Evolutionary conservation across 108 stramenopile genomes (phyloP), one percentile per base, ranked within the genome.

Genomic region (Schizochytrium sp.): DNA sequence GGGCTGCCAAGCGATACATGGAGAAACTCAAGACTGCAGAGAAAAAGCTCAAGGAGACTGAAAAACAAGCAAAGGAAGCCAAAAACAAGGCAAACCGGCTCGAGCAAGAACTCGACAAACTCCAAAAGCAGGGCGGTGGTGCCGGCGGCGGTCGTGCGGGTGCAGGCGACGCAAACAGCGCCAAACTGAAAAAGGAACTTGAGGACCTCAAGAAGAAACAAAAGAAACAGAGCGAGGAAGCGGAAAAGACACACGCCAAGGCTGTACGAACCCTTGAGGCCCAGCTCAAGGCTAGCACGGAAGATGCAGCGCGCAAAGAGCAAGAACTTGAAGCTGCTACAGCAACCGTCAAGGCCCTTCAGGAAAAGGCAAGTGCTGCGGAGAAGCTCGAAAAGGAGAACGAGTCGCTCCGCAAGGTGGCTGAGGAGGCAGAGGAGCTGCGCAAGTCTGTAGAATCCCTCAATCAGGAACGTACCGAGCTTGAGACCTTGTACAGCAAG

Each of bases 361-460:
- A 72, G 58, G 60, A 58, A 45, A 21, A 83, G 18, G 48, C 48
- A 63, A 87, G 44, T 4, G 87, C 18, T 53, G 58, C 91, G 55
- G 91, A 51, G 51, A 14, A 5, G 18, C 45, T 94, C 87, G 89
- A 91, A 57, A 89, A 92, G 63, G 93, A 95, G 57, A 34, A 93
- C 16, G 92, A 90, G 59, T 53, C 21, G 25, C 87, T 93, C 5
- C 60, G 91, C 41, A 43, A 5, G 18, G 48, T 88, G 60, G 87
- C 89, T 5, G 44, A 48, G 55, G 72, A 87, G 4, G 91, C 90
- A 5, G 60, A 90, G 25, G 60, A 60, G 5, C 90, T 94, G 58
- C 60, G 94, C 34, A 57, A 23, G 10, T 76, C n/a, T 12, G 18
- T 89, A 43, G 59, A 92, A 23, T 43, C 23, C 44, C 72, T 92